phyloP scores from a whole-genome alignment of 768 basidiomycete species.

The Chalciporus piperatus region DNA sequence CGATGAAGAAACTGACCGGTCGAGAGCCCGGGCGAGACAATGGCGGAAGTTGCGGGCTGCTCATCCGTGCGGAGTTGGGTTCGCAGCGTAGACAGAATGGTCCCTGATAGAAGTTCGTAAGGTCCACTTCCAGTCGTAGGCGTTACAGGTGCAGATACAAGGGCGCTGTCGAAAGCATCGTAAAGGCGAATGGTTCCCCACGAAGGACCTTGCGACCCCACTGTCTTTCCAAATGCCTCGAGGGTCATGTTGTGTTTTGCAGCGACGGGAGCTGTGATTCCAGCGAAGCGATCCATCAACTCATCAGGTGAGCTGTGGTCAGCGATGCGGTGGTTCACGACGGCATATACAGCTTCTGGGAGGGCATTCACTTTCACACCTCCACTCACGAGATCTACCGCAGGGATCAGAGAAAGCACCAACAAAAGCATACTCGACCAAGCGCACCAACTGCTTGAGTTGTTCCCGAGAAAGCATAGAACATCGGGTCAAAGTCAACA shows the following conservation, averaged over 20 bases:
- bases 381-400: slow-evolving; percentile 40
- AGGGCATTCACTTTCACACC: slow-evolving; percentile 47
- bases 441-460: slow-evolving; percentile 28
- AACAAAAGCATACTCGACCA: background rate
- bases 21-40: slow-evolving; percentile 39
- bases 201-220: slow-evolving; percentile 23
- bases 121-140: slow-evolving; percentile 36
- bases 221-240: slow-evolving; percentile 37
- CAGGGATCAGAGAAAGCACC: slow-evolving; percentile 22
- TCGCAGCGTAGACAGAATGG: slow-evolving; percentile 38
- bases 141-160: slow-evolving; percentile 43
- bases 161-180: slow-evolving; percentile 34
- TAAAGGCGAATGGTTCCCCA: slow-evolving; percentile 37
- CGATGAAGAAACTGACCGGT: slow-evolving; percentile 8
- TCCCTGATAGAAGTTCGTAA: slow-evolving; percentile 42
- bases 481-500: slow-evolving; percentile 18
- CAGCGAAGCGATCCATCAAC: slow-evolving; percentile 12
- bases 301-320: slow-evolving; percentile 27
- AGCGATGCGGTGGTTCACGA: slow-evolving; percentile 35
- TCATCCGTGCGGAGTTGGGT: slow-evolving; percentile 28
- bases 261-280: slow-evolving; percentile 8
- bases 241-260: slow-evolving; percentile 41
- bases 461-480: slow-evolving; percentile 21
- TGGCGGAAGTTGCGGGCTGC: slow-evolving; percentile 16
- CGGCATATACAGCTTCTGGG: slow-evolving; percentile 39